Evolutionary conservation across 2,329 filamentous ascomycete genomes (phyloP).

Genomic region (Ceratocystiopsis minuta): DNA sequence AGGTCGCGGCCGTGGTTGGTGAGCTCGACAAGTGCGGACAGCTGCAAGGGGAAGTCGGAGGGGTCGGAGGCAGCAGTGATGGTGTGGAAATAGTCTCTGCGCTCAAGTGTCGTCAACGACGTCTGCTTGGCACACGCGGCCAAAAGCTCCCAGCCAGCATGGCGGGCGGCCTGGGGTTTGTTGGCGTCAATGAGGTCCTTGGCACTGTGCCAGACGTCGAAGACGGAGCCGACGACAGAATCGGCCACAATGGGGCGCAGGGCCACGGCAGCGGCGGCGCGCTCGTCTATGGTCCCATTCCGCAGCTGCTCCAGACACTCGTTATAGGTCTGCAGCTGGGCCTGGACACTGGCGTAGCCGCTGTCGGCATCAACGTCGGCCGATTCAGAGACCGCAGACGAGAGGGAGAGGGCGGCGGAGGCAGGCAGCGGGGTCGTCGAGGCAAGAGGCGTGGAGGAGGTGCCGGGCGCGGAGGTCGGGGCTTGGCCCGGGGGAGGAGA

Average conservation of each 20-base stretch:
- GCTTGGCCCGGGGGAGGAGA: constrained; percentile 12
- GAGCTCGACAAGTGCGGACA: constrained; percentile 43
- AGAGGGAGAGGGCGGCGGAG: constrained; percentile 18
- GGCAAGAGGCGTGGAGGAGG: not conserved
- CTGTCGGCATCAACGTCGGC: constrained; percentile 22
- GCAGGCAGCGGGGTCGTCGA: constrained; percentile 4
- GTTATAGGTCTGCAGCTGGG: constrained; percentile 32
- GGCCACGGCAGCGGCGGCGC: constrained; percentile 38
- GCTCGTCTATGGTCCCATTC: constrained; percentile 31
- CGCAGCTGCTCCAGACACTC: constrained; percentile 37
- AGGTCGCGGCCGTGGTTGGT: constrained; percentile 43
- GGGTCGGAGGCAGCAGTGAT: constrained; percentile 36
- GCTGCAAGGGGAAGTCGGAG: constrained; percentile 48
- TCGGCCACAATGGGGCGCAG: constrained; percentile 38
- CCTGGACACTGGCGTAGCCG: constrained; percentile 19
- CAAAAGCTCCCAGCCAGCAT: constrained; percentile 47
- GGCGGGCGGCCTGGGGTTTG: constrained; percentile 34
- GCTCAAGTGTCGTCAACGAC: constrained; percentile 46
- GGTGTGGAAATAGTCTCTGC: constrained; percentile 46
- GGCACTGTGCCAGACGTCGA: constrained; percentile 47
- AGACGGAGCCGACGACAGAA: constrained; percentile 38
- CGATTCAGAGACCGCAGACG: constrained; percentile 15
- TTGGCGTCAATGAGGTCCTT: constrained; percentile 44
- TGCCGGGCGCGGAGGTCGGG: not conserved
- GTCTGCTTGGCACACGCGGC: constrained; percentile 46